Percentiles rank a stretch among this genome's conserved stretches.
Evolutionary conservation across 768 basidiomycete species (phyloP).

Genomic region (Termitomyces sp.): DNA sequence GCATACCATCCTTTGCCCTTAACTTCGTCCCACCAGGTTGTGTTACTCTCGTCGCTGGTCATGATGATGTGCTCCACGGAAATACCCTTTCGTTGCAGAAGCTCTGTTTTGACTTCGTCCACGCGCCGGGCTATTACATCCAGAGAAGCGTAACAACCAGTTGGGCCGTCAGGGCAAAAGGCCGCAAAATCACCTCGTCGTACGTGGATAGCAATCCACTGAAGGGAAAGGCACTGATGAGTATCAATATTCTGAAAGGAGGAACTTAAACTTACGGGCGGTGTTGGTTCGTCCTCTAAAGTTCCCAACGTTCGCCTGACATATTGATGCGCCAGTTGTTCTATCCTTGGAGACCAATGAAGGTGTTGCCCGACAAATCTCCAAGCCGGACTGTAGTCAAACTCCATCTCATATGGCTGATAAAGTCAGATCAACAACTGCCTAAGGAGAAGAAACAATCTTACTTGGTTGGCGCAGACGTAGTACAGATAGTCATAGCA

Average conservation of each 20-base stretch:
- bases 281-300: conserved; percentile 30
- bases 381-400: conserved; percentile 57
- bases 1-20: conserved; percentile 42
- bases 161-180: conserved; percentile 37
- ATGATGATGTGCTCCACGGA: conserved; percentile 49
- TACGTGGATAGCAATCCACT: conserved; percentile 56
- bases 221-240: background rate
- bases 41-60: conserved; percentile 57
- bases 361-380: conserved; percentile 46
- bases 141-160: conserved; percentile 51
- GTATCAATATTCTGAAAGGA: background rate
- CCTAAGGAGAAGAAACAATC: conserved; percentile 6
- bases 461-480: conserved; percentile 39
- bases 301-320: conserved; percentile 38
- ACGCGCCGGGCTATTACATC: conserved; percentile 48
- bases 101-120: conserved; percentile 45
- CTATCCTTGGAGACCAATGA: conserved; percentile 39
- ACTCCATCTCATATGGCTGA: conserved; percentile 50
- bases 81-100: conserved; percentile 37
- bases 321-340: conserved; percentile 37
- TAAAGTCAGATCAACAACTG: conserved; percentile 1
- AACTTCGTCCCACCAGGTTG: conserved; percentile 55
- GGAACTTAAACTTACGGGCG: conserved; percentile 32
- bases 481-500: conserved; percentile 53
- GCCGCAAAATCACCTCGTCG: conserved; percentile 49